phyloP scores from a whole-genome alignment of 2,329 filamentous ascomycete genomes.

The Fusarium siculi region DNA sequence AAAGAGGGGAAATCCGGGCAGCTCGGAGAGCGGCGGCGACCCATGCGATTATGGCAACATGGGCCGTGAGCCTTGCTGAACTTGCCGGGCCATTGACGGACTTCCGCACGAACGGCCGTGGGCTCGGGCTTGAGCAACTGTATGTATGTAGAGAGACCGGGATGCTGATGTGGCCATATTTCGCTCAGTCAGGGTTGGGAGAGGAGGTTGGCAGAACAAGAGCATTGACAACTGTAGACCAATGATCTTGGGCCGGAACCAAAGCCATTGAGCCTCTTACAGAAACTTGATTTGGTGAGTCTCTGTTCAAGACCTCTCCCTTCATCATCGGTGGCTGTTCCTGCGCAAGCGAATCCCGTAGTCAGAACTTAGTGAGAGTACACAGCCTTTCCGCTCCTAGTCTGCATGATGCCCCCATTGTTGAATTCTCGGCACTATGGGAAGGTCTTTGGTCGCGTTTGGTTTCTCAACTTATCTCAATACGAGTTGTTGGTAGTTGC shows the following conservation, averaged over 20 bases:
- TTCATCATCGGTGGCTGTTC: constrained; percentile 24
- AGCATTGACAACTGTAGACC: constrained; percentile 26
- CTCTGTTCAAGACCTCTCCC: constrained; percentile 6
- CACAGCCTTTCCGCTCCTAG: constrained; percentile 32
- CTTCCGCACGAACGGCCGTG: constrained; percentile 43
- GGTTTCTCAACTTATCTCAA: constrained; percentile 36
- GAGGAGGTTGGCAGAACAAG: constrained; percentile 40
- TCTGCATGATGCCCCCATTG: constrained; percentile 21
- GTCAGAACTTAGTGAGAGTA: constrained; percentile 34
- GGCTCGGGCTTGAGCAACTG: constrained; percentile 38
- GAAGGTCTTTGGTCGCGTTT: constrained; percentile 10
- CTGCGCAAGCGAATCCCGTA: constrained; percentile 37
- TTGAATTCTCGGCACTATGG: constrained; percentile 25
- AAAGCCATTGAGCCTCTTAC: constrained; percentile 1
- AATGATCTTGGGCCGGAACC: constrained; percentile 1
- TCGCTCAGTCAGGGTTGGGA: constrained; percentile 26
- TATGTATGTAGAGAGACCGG: constrained; percentile 25
- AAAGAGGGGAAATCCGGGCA: constrained; percentile 34
- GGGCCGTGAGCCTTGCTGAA: constrained; percentile 7
- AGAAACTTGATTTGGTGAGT: not conserved
- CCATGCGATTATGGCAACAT: constrained; percentile 24
- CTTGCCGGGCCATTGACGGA: constrained; percentile 26
- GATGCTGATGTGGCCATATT: constrained; percentile 38
- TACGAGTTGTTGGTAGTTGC: constrained; percentile 42
- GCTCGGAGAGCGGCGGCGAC: constrained; percentile 34